Base-by-base conservation (phyloP, 192 early-diverging fungal species). In the Coemansia sp. region DNA sequence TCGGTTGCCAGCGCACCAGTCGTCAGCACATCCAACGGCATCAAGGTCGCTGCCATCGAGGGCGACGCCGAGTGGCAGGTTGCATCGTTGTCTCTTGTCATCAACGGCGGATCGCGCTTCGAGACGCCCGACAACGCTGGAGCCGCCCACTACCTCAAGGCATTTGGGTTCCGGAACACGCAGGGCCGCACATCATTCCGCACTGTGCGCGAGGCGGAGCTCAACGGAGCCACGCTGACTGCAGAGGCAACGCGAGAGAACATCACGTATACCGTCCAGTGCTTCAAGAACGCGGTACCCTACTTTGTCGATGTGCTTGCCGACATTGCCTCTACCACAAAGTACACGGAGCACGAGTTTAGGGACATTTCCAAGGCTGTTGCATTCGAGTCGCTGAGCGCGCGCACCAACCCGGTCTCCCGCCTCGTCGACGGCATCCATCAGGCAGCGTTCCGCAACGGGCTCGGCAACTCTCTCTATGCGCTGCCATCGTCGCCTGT, bases 391-490 rank as follows among this genome's bases (percentile, higher is more conserved):
- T 75, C 90, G 20, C 68, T 81, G 66, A 77, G 84, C 38, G 89
- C 93, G 26, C 84, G 88, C 24, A 64, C 84, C 30, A 84, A 88
- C 74, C 86, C 92, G 15, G 86, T 84, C 62, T 85, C 90, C 33
- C 67, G 86, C 20, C 89, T 90, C 26, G 63, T 93, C 35, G 94
- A 97, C 64, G 87, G 88, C 35, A 85, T 93, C 66, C 95, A 99
- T 84, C 87, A 87, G 70, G 89, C 89, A 38, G 97, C 95, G 36
- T 99, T 97, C 90, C 92, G 94, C 73, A 77, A 75, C 68, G 97
- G 97, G 15, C 89, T 99, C 69, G 97, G 97, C 58, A 96, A 97
- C 92, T 89, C 94, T 49, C 85, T 99, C 46, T 96, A 90, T 81
- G 93, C 93, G 36, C 77, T 86, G 62, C 69, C 87, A n/a, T 85